These are phyloP conservation scores for Ogataea pini DNA, from an alignment of 805 yeast genomes.

Conservation along the genomic window DNA sequence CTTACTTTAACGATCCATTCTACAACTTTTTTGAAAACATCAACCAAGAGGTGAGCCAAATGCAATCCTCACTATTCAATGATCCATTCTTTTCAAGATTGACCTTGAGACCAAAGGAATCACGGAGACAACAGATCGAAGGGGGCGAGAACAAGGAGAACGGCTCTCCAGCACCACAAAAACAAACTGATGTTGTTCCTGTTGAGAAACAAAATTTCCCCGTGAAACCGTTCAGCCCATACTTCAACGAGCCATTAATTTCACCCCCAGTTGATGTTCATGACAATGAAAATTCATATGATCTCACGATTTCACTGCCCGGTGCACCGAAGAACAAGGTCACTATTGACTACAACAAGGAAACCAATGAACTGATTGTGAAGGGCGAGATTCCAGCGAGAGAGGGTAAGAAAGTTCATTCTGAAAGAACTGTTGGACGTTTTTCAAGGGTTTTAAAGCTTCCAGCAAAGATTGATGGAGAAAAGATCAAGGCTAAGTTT, in stretches of 20 bases:
- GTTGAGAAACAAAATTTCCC: constrained; percentile 22
- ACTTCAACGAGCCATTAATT: constrained; percentile 27
- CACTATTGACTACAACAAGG: constrained; percentile 48
- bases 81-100: constrained; percentile 28
- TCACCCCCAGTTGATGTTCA: constrained; percentile 49
- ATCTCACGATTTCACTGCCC: constrained; percentile 46
- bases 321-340: constrained; percentile 48
- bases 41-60: constrained; percentile 42
- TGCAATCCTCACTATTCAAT: constrained; percentile 36
- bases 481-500: constrained; percentile 46
- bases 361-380: constrained; percentile 42
- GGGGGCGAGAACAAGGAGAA: constrained; percentile 8
- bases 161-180: constrained; percentile 3
- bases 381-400: constrained; percentile 44
- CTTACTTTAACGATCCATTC: constrained; percentile 39
- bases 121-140: constrained; percentile 7
- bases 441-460: constrained; percentile 46
- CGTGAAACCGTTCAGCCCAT: constrained; percentile 30
- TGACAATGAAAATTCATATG: constrained; percentile 44
- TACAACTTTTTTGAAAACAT: constrained; percentile 45
- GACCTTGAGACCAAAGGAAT: not conserved
- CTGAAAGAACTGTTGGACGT: constrained; percentile 28
- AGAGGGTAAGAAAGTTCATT: constrained; percentile 20
- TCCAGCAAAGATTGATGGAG: constrained; percentile 45
- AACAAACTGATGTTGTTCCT: constrained; percentile 6